These are phyloP conservation scores for Aphanoascus verrucosus DNA, from an alignment of 2,329 filamentous ascomycete species.

Conservation along the genomic window DNA sequence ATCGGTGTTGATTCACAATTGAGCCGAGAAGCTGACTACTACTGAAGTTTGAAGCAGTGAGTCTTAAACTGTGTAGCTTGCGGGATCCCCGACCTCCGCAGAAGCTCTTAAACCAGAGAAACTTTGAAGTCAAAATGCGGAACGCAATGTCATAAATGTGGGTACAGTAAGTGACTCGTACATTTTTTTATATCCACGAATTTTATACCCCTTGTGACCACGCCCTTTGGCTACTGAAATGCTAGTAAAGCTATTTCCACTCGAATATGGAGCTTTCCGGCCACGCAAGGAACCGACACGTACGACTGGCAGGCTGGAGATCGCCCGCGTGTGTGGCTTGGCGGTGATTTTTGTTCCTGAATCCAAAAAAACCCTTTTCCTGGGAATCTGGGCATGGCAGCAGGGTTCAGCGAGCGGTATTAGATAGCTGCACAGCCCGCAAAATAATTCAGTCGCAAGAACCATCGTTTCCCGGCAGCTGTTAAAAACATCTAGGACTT, in stretches of 20 bases:
- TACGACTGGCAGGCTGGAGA: not conserved
- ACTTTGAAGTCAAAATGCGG: too few relatives aligned
- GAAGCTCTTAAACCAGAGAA: too few relatives aligned
- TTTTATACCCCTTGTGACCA: not conserved
- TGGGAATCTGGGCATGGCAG: too few relatives aligned
- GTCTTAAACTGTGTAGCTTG: too few relatives aligned
- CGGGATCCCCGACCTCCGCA: too few relatives aligned
- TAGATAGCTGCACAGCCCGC: not conserved
- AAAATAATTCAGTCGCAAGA: not conserved
- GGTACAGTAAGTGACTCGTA: too few relatives aligned
- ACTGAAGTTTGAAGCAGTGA: too few relatives aligned
- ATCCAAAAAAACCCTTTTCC: not conserved
- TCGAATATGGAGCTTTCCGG: not conserved
- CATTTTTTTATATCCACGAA: not conserved
- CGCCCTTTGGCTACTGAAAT: too few relatives aligned
- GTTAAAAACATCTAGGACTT: not conserved
- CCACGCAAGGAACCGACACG: not conserved
- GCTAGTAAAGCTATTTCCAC: constrained; percentile 1
- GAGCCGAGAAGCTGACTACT: too few relatives aligned
- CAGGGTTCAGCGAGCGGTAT: not conserved
- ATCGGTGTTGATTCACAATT: too few relatives aligned
- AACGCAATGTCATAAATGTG: too few relatives aligned
- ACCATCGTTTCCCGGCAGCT: not conserved
- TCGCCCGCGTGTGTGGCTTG: not conserved
- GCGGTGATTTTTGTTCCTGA: constrained; percentile 2